Evolutionary conservation across 768 basidiomycete genomes (phyloP).

Genomic region (Amanita rubescens): DNA sequence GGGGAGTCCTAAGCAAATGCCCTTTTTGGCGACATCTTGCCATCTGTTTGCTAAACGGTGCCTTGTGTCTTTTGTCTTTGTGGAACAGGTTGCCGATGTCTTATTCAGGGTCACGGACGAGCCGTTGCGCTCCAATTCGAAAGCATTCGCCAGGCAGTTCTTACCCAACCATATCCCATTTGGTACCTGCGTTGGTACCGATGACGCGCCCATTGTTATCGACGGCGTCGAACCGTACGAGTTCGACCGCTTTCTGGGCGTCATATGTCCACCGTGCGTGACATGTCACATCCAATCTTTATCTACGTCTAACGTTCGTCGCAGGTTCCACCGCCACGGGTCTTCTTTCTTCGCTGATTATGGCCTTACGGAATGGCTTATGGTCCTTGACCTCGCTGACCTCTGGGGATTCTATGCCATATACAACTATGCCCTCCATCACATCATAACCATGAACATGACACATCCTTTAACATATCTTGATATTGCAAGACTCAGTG

Average conservation of each 20-base stretch:
- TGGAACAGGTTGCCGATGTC: conserved; percentile 1
- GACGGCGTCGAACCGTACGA: conserved; percentile 5
- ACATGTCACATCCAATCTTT: not conserved
- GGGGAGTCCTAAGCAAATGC: conserved; percentile 3
- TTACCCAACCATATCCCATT: not conserved
- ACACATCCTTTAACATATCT: not conserved
- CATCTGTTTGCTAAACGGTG: conserved; percentile 1
- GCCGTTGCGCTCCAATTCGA: not conserved
- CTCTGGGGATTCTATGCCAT: not conserved
- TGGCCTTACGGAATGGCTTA: not conserved
- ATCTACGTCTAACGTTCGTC: conserved; percentile 9
- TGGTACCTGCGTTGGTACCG: not conserved
- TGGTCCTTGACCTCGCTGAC: not conserved
- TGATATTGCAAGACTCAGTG: conserved; percentile 12
- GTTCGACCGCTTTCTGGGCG: conserved; percentile 9
- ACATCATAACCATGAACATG: not conserved
- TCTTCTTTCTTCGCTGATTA: conserved; percentile 17
- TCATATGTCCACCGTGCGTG: conserved; percentile 9
- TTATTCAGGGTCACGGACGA: conserved; percentile 4
- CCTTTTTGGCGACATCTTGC: conserved; percentile 5
- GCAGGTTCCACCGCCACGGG: conserved; percentile 24
- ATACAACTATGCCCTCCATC: not conserved
- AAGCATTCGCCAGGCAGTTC: not conserved
- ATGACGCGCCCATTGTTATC: conserved; percentile 6
- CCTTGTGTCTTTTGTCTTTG: not conserved